Evolutionary conservation across 2,329 filamentous ascomycete genomes (phyloP).

Genomic region (Aspergillus piperis): DNA sequence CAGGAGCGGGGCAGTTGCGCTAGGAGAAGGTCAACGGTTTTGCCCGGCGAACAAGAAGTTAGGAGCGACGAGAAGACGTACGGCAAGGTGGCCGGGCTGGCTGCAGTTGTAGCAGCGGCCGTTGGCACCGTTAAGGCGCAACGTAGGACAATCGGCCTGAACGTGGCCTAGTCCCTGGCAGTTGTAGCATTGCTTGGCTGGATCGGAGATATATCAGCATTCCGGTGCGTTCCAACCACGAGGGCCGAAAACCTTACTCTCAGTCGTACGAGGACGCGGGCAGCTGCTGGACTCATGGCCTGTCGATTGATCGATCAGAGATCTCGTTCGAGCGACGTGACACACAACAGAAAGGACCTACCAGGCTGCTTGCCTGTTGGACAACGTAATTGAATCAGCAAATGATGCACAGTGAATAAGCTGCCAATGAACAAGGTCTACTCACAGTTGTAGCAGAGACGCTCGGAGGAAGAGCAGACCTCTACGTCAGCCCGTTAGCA

Average conservation of each 20-base stretch:
- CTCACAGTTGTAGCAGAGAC: conserved; percentile 99
- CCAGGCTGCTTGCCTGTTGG: conserved; percentile 49
- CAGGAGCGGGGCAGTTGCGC: conserved; percentile 81
- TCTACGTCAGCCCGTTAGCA: conserved; percentile 60
- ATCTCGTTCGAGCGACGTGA: conserved; percentile 17
- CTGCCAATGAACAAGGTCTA: conserved; percentile 21
- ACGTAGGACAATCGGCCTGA: conserved; percentile 96
- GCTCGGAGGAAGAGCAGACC: conserved; percentile 96
- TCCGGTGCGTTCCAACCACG: conserved; percentile 11
- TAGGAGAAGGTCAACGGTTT: conserved; percentile 36
- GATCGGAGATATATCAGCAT: conserved; percentile 21
- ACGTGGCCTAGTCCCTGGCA: conserved; percentile 98
- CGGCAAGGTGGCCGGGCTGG: conserved; percentile 86
- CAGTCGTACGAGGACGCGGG: conserved; percentile 92
- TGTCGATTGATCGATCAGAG: conserved; percentile 35
- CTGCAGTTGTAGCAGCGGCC: conserved; percentile 97
- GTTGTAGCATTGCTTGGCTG: conserved; percentile 99
- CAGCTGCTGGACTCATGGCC: conserved; percentile 98
- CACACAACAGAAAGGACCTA: conserved; percentile 30
- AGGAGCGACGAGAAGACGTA: conserved; percentile 49
- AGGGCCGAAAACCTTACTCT: conserved; percentile 59
- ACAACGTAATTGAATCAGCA: conserved; percentile 25
- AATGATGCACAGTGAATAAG: conserved; percentile 14
- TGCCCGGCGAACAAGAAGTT: neutral
- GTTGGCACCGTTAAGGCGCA: conserved; percentile 80